These are phyloP conservation scores for Coprinopsis sp. DNA, from an alignment of 768 basidiomycete species.

Conservation along the genomic window DNA sequence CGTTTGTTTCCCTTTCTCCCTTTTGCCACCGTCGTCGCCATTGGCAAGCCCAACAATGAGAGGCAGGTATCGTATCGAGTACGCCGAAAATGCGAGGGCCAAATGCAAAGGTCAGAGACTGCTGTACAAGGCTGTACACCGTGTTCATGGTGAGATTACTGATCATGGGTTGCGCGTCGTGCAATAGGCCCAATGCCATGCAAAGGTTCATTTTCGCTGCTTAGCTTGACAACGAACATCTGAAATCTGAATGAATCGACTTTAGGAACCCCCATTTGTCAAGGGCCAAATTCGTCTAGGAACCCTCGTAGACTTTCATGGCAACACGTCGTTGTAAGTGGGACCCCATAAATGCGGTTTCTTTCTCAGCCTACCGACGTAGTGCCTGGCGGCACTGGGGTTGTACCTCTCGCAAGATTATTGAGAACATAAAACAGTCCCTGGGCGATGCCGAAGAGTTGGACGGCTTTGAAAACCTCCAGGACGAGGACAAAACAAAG, in stretches of 20 bases:
- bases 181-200: constrained; percentile 80
- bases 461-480: constrained; percentile 81
- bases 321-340: constrained; percentile 59
- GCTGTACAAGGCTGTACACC: constrained; percentile 17
- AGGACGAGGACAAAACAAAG: constrained; percentile 63
- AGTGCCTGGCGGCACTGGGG: constrained; percentile 93
- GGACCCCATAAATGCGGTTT: constrained; percentile 17
- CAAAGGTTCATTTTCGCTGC: constrained; percentile 39
- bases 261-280: constrained; percentile 59
- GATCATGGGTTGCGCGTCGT: constrained; percentile 21
- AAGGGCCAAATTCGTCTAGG: constrained; percentile 78
- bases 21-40: constrained; percentile 16
- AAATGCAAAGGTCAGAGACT: constrained; percentile 70
- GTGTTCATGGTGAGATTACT: constrained; percentile 21
- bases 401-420: constrained; percentile 65
- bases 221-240: not conserved
- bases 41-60: constrained; percentile 44
- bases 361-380: constrained; percentile 1
- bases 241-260: constrained; percentile 13
- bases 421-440: constrained; percentile 64
- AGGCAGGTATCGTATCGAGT: constrained; percentile 74
- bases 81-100: constrained; percentile 59
- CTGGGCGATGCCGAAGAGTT: constrained; percentile 61
- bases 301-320: constrained; percentile 67
- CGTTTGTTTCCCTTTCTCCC: constrained; percentile 21